Conservation (phyloP, 345 rosid species). For the Pistacia integerrima region DNA sequence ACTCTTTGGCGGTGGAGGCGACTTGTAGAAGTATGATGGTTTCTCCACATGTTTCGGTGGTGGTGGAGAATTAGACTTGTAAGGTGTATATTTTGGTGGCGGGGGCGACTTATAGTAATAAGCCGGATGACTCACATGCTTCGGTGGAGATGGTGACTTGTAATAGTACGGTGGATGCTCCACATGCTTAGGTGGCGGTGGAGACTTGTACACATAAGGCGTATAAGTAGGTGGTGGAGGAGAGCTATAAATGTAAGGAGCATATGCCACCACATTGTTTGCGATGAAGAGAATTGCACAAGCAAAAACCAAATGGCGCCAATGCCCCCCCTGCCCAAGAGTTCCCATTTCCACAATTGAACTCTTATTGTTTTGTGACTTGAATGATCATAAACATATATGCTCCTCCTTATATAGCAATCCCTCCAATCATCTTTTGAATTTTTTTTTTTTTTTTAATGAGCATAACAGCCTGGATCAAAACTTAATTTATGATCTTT, state of each 20-base stretch:
- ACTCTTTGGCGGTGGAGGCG: neutral
- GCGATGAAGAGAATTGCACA: constrained; percentile 34
- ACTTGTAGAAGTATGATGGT: neutral
- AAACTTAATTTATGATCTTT: no score
- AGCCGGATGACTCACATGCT: no score
- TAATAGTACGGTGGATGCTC: neutral
- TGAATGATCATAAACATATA: no score
- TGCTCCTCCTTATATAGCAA: no score
- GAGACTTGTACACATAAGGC: no score
- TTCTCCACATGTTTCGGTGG: neutral
- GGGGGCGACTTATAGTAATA: no score
- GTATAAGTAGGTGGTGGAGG: no score
- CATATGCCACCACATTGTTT: neutral
- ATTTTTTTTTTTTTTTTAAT: no score
- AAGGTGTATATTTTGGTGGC: neutral
- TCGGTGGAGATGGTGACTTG: neutral
- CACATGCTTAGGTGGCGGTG: neutral
- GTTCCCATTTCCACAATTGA: constrained; percentile 25
- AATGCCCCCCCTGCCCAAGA: constrained; percentile 17
- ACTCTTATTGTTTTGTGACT: neutral
- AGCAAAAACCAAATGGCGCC: constrained; percentile 28
- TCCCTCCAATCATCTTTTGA: no score
- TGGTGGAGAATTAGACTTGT: neutral
- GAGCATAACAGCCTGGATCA: no score
- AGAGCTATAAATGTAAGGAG: neutral